phyloP scores from a whole-genome alignment of 2,329 filamentous ascomycete genomes.

The Curvularia sp. region DNA sequence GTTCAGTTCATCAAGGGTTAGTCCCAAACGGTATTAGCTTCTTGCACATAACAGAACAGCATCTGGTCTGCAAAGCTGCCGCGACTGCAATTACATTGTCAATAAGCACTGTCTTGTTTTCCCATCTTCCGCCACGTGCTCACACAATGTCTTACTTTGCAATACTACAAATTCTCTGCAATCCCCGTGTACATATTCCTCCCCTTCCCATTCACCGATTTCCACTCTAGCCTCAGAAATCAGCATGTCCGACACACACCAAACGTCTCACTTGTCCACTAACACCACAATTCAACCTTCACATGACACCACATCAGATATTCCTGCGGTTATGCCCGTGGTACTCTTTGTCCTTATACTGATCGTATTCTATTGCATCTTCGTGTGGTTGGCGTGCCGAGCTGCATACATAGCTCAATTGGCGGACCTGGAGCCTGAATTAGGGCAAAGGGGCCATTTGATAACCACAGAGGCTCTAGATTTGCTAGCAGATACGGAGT shows the following conservation, averaged over 20 bases:
- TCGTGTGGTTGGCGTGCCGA: too few relatives aligned
- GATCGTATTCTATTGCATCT: too few relatives aligned
- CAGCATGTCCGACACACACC: background rate
- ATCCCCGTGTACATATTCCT: background rate
- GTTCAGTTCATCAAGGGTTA: too few relatives aligned
- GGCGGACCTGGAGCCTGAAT: too few relatives aligned
- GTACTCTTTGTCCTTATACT: too few relatives aligned
- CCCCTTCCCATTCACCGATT: background rate
- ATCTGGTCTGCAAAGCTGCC: background rate
- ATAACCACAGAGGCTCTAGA: too few relatives aligned
- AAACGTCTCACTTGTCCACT: background rate
- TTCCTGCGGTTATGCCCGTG: background rate
- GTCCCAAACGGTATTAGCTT: too few relatives aligned
- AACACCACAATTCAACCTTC: background rate
- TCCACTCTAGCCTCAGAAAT: background rate
- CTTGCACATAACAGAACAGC: background rate
- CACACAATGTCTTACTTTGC: background rate
- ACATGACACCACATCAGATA: background rate
- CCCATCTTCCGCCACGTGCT: background rate
- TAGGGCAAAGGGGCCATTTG: too few relatives aligned
- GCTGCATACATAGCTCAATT: too few relatives aligned
- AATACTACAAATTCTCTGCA: background rate
- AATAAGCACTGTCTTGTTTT: background rate
- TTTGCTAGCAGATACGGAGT: too few relatives aligned
- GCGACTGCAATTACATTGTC: background rate